phyloP scores from a whole-genome alignment of 2,329 filamentous ascomycete species.

The Fusarium irregulare region DNA sequence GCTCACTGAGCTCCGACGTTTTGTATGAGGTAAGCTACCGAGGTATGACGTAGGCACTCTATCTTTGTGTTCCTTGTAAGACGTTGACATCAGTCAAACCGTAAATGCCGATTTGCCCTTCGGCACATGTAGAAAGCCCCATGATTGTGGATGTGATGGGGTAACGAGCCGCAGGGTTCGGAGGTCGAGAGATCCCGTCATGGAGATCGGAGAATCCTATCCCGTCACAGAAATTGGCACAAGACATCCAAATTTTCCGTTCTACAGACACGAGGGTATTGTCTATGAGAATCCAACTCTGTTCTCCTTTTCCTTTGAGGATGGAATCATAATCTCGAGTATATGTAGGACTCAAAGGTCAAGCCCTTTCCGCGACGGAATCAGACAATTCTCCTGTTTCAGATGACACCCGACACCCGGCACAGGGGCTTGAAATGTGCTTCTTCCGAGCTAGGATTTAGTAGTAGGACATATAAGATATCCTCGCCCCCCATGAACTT shows the following conservation, averaged over 20 bases:
- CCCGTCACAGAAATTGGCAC: background rate
- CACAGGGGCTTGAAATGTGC: background rate
- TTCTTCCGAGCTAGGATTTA: background rate
- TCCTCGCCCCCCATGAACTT: accelerated
- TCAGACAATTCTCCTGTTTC: no score
- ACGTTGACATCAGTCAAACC: background rate
- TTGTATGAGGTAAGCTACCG: background rate
- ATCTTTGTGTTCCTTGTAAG: background rate
- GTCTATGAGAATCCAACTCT: no score
- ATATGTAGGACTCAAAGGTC: no score
- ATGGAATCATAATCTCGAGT: no score
- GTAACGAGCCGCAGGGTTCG: background rate
- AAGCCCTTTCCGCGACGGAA: no score
- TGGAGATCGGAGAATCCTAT: background rate
- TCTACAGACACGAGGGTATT: background rate
- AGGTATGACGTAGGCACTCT: background rate
- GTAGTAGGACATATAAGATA: background rate
- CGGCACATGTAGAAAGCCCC: background rate
- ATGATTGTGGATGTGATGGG: background rate
- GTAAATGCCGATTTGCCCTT: background rate
- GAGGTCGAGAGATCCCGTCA: background rate
- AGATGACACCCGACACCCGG: background rate
- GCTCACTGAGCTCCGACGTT: background rate
- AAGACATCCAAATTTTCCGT: background rate
- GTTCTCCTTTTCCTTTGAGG: no score